Percentiles rank a stretch among this genome's conserved stretches.
These are phyloP conservation scores for Verticillium isaacii DNA, from an alignment of 2,329 filamentous ascomycete genomes.

Conservation along the genomic window DNA sequence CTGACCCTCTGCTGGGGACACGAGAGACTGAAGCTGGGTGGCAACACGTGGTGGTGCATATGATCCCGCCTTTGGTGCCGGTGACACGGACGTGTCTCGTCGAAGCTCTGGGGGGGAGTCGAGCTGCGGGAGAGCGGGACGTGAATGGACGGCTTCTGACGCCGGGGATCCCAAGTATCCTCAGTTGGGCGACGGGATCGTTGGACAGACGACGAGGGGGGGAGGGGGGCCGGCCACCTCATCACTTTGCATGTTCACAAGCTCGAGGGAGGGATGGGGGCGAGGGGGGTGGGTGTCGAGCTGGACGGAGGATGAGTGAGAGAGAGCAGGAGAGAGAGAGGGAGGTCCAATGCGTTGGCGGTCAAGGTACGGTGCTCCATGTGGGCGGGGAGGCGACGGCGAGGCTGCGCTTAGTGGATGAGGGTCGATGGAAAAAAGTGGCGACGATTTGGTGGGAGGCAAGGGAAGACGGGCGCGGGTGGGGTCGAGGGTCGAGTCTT, in stretches of 20 bases:
- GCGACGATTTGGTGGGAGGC: not conserved
- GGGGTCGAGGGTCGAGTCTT: not conserved
- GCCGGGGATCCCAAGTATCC: not conserved
- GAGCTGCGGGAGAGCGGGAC: not conserved
- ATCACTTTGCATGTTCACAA: not conserved
- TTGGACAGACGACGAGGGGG: not conserved
- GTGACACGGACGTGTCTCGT: not conserved
- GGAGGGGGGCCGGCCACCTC: not conserved
- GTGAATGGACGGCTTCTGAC: not conserved
- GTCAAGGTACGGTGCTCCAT: not conserved
- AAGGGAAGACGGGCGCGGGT: not conserved
- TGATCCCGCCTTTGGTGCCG: not conserved
- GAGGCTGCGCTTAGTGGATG: not conserved
- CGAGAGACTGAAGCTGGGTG: not conserved
- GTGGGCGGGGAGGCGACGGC: not conserved
- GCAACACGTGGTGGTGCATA: slow-evolving; percentile 3
- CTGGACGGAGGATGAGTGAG: too few relatives aligned
- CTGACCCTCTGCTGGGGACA: not conserved
- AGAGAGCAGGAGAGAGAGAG: too few relatives aligned
- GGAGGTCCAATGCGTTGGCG: not conserved
- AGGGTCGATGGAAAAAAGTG: not conserved
- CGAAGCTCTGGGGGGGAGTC: not conserved
- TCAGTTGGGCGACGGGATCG: not conserved
- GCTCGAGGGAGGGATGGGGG: too few relatives aligned
- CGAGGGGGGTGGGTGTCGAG: too few relatives aligned